A percentile compares a stretch with the other conserved stretches of the same genome.
These are phyloP conservation scores for Simplicillium aogashimaense DNA, from an alignment of 2,329 filamentous ascomycete species.

Conservation along the genomic window DNA sequence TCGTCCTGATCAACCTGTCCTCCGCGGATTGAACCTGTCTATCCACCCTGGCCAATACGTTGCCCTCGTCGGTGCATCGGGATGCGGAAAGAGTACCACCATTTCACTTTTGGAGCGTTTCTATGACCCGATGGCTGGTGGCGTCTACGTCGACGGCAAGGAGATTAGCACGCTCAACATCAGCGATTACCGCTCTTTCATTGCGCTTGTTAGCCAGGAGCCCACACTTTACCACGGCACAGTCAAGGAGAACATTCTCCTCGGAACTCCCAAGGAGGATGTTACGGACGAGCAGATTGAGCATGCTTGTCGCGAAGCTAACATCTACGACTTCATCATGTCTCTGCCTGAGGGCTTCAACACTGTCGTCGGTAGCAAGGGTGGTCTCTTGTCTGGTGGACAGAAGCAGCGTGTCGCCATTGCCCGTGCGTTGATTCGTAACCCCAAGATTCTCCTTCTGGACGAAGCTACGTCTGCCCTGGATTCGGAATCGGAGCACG, in stretches of 20 bases:
- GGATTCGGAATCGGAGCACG: constrained; percentile 67
- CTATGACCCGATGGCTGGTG: constrained; percentile 78
- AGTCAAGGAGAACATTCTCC: constrained; percentile 80
- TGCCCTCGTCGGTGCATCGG: constrained; percentile 86
- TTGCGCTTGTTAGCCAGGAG: constrained; percentile 88
- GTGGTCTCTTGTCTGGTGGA: constrained; percentile 74
- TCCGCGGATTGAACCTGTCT: constrained; percentile 69
- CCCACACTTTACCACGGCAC: constrained; percentile 91
- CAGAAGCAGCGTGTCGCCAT: constrained; percentile 95
- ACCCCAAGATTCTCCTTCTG: constrained; percentile 77
- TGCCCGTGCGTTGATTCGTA: constrained; percentile 79
- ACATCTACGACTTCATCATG: constrained; percentile 86
- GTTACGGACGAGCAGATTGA: constrained; percentile 64
- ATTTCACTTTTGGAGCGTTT: constrained; percentile 89
- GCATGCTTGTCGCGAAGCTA: constrained; percentile 77
- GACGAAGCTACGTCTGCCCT: constrained; percentile 75
- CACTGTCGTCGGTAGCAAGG: constrained; percentile 80
- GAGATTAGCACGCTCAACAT: constrained; percentile 76
- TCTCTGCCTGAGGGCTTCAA: constrained; percentile 78
- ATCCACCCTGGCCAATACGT: constrained; percentile 74
- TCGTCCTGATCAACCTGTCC: constrained; percentile 80
- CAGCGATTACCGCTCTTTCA: constrained; percentile 72
- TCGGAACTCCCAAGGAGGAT: constrained; percentile 59
- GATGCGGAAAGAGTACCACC: constrained; percentile 89
- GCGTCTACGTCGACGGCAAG: constrained; percentile 70